Evolutionary conservation across 2,329 filamentous ascomycete species (phyloP).

Genomic region (Aureobasidium mangrovei): DNA sequence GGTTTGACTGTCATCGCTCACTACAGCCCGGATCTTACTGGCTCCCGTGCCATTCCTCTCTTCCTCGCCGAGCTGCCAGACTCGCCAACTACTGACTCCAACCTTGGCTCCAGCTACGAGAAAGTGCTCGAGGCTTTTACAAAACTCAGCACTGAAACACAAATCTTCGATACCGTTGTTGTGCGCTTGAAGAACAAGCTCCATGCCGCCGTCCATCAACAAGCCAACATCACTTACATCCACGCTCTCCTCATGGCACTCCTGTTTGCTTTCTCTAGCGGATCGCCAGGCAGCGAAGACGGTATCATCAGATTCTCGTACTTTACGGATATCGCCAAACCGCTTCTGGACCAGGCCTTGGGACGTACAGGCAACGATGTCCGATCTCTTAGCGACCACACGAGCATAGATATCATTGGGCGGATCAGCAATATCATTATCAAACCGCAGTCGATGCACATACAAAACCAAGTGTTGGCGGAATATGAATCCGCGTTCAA

Average conservation of each 20-base stretch:
- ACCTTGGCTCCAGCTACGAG: constrained; percentile 43
- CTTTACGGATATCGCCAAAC: constrained; percentile 39
- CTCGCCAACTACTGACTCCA: constrained; percentile 36
- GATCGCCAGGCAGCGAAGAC: constrained; percentile 37
- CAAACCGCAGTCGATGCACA: constrained; percentile 40
- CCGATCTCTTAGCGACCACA: constrained; percentile 36
- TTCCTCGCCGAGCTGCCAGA: constrained; percentile 57
- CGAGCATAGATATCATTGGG: constrained; percentile 51
- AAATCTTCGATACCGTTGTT: constrained; percentile 56
- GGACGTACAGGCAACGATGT: constrained; percentile 27
- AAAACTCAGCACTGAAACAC: constrained; percentile 52
- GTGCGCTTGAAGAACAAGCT: constrained; percentile 56
- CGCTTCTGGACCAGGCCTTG: constrained; percentile 32
- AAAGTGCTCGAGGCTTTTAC: constrained; percentile 55
- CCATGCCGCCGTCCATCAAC: constrained; percentile 45
- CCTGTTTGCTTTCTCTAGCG: constrained; percentile 51
- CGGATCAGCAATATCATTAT: constrained; percentile 53
- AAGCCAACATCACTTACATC: constrained; percentile 46
- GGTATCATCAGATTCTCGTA: constrained; percentile 31
- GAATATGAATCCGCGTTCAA: constrained; percentile 14
- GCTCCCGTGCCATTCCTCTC: constrained; percentile 56
- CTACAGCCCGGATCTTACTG: constrained; percentile 52
- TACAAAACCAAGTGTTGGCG: constrained; percentile 40
- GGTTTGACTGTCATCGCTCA: constrained; percentile 53
- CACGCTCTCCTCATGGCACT: constrained; percentile 52